These are phyloP conservation scores for Usnea hakonensis DNA, from an alignment of 495 filamentous ascomycete species.

Conservation along the genomic window DNA sequence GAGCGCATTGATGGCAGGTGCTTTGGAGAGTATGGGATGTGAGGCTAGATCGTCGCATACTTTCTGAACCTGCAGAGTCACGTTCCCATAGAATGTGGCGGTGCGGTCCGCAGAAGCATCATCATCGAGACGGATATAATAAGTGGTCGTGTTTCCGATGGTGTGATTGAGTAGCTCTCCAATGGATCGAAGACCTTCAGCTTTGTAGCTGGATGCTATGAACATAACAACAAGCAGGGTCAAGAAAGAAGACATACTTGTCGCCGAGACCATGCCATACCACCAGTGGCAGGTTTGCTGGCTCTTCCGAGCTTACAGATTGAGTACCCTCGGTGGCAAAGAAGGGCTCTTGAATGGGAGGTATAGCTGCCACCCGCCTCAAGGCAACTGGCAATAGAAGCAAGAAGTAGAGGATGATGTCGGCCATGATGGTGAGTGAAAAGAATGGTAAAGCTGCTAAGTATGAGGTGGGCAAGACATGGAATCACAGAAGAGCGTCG, in stretches of 20 bases:
- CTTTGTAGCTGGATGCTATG: constrained; percentile 56
- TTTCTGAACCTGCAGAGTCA: constrained; percentile 66
- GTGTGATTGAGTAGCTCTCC: constrained; percentile 58
- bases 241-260: constrained; percentile 21
- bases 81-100: constrained; percentile 84
- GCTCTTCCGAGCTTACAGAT: neutral
- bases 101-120: constrained; percentile 59
- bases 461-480: no score
- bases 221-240: neutral
- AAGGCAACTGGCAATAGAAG: neutral
- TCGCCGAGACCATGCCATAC: constrained; percentile 87
- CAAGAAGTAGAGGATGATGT: neutral
- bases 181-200: constrained; percentile 61
- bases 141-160: constrained; percentile 77
- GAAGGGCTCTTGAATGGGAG: constrained; percentile 19
- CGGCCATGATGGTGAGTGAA: neutral
- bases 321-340: neutral
- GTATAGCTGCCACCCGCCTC: constrained; percentile 1
- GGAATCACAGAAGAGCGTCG: no score
- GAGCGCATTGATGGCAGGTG: constrained; percentile 77
- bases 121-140: constrained; percentile 69
- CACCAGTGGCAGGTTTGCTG: constrained; percentile 52
- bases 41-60: constrained; percentile 74
- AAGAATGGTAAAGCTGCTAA: neutral
- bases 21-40: constrained; percentile 71